Base-by-base conservation (phyloP, 129 eudicot genomes). In the Oenanthe sinensis region DNA sequence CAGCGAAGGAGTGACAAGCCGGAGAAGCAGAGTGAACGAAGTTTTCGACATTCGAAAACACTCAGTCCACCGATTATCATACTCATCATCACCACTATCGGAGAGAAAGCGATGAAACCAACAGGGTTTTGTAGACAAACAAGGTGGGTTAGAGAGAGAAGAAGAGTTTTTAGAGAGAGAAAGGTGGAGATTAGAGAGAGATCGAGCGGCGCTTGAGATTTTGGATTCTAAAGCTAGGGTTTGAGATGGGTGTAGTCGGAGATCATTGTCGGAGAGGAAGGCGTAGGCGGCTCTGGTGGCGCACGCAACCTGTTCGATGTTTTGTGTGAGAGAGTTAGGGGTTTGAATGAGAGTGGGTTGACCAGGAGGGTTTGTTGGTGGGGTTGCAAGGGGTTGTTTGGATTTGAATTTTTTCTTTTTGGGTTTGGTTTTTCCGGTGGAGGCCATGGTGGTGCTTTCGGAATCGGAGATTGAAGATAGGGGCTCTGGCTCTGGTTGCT, bases 191-290 rank as follows among this genome's bases (percentile, higher is more conserved):
- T 54, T 5, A n/a, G 97, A 86, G 84, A 88, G 86, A 87, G 87
- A n/a, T 87, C 85, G 73, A 75, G 78, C 62, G 39, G 93, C 78
- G 20, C 86, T 63, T 54, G 98, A 89, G 84, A 89, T 84, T 70
- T 84, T 81, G 81, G 91, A 81, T 60, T 78, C 75, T 8, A 78
- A 55, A 82, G 88, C 37, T 44, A 91, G 92, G 83, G 97, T 71
- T 80, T 85, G 94, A 78, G 86, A 78, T 13, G 97, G 93, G 79
- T 69, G 82, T 83, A 91, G 91, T 46, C 62, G 85, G 79, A 88
- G 92, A 83, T 90, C 93, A 84, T 91, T 87, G 85, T 48, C 80
- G 71, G 80, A 79, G 88, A 88, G 89, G 90, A 91, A 91, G 33
- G 88, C 28, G 82, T 82, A 91, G 83, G 96, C 87, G 84, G 96